phyloP scores from a whole-genome alignment of 495 filamentous ascomycete genomes.

The Penicillium cataractarum region DNA sequence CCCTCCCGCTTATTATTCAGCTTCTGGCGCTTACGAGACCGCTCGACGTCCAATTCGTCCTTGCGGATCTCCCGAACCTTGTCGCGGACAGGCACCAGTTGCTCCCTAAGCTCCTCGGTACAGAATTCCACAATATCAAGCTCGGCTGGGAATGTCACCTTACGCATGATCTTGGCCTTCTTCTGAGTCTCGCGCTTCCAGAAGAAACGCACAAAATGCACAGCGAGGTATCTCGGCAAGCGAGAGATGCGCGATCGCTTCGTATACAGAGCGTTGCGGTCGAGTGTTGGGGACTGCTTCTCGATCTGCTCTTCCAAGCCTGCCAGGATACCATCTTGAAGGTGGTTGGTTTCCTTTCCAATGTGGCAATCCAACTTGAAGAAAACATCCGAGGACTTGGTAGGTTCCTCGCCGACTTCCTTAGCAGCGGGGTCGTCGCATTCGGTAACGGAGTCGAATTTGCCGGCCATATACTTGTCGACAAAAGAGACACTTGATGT shows the following conservation, averaged over 20 bases:
- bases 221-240: conserved; percentile 90
- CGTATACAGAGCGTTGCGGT: conserved; percentile 79
- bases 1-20: conserved; percentile 65
- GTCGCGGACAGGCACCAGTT: conserved; percentile 87
- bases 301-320: conserved; percentile 87
- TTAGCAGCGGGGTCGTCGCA: conserved; percentile 81
- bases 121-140: conserved; percentile 95
- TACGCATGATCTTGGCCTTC: conserved; percentile 99
- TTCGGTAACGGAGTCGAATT: conserved; percentile 72
- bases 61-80: conserved; percentile 95
- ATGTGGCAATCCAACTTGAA: conserved; percentile 97
- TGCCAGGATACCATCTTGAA: conserved; percentile 81
- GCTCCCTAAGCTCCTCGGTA: conserved; percentile 80
- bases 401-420: conserved; percentile 74
- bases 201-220: conserved; percentile 97
- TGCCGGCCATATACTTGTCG: conserved; percentile 85
- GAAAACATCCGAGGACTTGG: conserved; percentile 70
- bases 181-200: conserved; percentile 94
- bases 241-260: conserved; percentile 87
- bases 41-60: conserved; percentile 87
- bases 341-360: conserved; percentile 78
- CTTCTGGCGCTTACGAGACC: conserved; percentile 86
- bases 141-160: conserved; percentile 93
- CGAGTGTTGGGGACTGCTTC: conserved; percentile 80
- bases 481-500: conserved; percentile 69